A percentile compares a stretch with the other conserved stretches of the same genome.
phyloP scores from a whole-genome alignment of 169 alveolate species.

The Plasmodium berghei region DNA sequence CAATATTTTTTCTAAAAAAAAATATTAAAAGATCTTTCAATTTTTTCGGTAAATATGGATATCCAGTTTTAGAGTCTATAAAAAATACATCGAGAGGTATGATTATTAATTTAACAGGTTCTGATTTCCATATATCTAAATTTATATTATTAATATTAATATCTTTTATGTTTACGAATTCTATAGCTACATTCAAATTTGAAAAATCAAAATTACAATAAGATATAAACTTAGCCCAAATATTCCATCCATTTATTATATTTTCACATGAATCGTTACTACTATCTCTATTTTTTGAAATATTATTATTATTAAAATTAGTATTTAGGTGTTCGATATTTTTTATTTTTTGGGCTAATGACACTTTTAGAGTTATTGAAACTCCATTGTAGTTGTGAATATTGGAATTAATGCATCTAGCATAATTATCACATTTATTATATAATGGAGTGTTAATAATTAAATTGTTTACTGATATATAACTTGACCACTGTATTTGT shows the following conservation, averaged over 20 bases:
- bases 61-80: slow-evolving; percentile 50
- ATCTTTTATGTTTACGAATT: slow-evolving; percentile 42
- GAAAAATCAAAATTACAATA: slow-evolving; percentile 48
- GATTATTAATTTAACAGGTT: slow-evolving; percentile 73
- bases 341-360: slow-evolving; percentile 1
- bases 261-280: neutral
- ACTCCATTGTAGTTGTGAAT: slow-evolving; percentile 42
- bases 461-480: slow-evolving; percentile 31
- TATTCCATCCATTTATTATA: slow-evolving; percentile 50
- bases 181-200: slow-evolving; percentile 43
- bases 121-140: slow-evolving; percentile 75
- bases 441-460: slow-evolving; percentile 45
- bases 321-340: neutral
- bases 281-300: neutral
- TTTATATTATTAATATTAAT: slow-evolving; percentile 25
- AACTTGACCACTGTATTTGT: slow-evolving; percentile 74
- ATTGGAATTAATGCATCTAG: slow-evolving; percentile 59
- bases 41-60: slow-evolving; percentile 68
- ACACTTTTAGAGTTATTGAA: slow-evolving; percentile 40
- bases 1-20: slow-evolving; percentile 74
- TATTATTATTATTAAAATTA: neutral
- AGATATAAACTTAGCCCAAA: slow-evolving; percentile 65
- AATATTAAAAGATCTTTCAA: slow-evolving; percentile 51
- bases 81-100: slow-evolving; percentile 54
- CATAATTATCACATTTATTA: slow-evolving; percentile 64